Conservation (phyloP, 169 alveolate species). For the Sarcocystis neurona region DNA sequence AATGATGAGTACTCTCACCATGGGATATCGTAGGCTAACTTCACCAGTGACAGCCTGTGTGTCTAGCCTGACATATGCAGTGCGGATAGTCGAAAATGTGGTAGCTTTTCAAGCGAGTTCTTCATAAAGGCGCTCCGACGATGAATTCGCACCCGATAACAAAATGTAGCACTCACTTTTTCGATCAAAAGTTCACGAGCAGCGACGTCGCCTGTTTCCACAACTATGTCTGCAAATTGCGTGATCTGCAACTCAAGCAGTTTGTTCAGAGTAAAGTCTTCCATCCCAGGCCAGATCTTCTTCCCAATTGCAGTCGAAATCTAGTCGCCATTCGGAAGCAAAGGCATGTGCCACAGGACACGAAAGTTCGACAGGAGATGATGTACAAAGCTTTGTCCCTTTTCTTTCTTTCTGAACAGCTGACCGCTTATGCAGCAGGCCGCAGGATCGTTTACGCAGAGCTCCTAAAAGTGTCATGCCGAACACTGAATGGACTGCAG, state of each 20-base stretch:
- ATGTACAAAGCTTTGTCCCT: too few species aligned
- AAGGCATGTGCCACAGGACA: background rate
- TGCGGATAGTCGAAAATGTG: too few species aligned
- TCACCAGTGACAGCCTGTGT: too few species aligned
- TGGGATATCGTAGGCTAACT: too few species aligned
- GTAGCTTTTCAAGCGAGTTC: too few species aligned
- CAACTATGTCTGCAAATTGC: conserved; percentile 50
- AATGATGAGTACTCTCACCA: too few species aligned
- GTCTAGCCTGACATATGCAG: too few species aligned
- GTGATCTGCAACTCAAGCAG: conserved; percentile 41
- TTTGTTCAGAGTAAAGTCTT: conserved; percentile 78
- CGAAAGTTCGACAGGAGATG: too few species aligned
- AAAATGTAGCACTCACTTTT: conserved; percentile 28
- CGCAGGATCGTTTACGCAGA: background rate
- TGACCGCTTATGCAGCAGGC: background rate
- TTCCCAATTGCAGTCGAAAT: conserved; percentile 81
- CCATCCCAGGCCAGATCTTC: conserved; percentile 80
- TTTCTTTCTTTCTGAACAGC: background rate
- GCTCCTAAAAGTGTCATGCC: too few species aligned
- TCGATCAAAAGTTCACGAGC: conserved; percentile 49
- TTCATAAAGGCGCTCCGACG: too few species aligned
- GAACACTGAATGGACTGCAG: too few species aligned
- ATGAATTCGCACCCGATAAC: background rate
- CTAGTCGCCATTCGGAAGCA: background rate
- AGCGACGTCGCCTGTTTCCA: conserved; percentile 61